phyloP scores from a whole-genome alignment of 208 protist genomes.

The Leishmania amazonensis region DNA sequence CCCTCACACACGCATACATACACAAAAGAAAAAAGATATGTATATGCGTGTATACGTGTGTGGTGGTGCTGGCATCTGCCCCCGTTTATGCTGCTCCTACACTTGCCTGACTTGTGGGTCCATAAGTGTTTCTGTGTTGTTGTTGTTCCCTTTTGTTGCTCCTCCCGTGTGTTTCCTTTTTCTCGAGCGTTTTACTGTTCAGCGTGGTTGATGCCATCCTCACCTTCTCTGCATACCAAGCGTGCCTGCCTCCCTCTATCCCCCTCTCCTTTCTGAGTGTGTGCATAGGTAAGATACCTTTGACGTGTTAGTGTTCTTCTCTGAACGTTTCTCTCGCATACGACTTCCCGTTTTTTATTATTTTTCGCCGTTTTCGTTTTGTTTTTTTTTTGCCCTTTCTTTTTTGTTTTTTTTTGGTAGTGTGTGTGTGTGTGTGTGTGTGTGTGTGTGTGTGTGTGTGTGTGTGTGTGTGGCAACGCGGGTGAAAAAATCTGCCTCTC shows the following conservation, averaged over 20 bases:
- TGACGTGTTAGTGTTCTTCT: not conserved
- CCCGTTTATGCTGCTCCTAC: not conserved
- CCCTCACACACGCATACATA: not conserved
- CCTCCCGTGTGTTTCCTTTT: constrained; percentile 7
- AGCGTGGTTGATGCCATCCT: not conserved
- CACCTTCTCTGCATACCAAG: not conserved
- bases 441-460: not conserved
- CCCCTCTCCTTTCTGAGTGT: not conserved
- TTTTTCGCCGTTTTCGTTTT: constrained; percentile 10
- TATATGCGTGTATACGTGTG: not conserved
- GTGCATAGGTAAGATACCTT: not conserved
- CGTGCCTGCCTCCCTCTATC: not conserved
- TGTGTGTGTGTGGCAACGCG: not conserved
- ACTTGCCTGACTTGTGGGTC: not conserved
- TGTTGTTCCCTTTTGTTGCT: constrained; percentile 7
- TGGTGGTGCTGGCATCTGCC: not conserved
- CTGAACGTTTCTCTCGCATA: not conserved
- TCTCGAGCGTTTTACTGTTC: not conserved
- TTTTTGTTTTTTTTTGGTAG: constrained; percentile 4
- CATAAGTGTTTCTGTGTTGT: not conserved
- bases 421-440: not conserved
- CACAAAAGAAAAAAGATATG: not conserved
- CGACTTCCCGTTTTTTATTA: not conserved
- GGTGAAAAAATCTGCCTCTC: not conserved
- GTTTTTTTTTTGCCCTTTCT: not conserved